Base-by-base conservation (phyloP, 2,329 filamentous ascomycete species). In the Gyromitra esculenta region DNA sequence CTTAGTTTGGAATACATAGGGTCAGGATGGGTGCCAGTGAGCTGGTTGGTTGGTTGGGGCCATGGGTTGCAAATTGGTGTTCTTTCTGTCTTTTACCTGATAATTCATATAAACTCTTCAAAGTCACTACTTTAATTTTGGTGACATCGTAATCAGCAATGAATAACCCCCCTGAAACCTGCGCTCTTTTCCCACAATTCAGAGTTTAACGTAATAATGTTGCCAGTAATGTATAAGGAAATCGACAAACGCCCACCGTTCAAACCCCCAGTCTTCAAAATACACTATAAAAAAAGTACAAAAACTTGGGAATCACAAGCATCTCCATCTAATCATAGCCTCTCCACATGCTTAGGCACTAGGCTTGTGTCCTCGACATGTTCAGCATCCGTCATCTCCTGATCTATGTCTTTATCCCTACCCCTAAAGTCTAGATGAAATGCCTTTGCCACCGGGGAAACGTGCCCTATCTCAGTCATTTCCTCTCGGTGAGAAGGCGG, bases 361-460 rank as follows among this genome's bases (percentile, higher is more conserved):
- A 52, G 43, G 41, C 18, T 57, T 48, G 65, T 35, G 57, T 75
- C 50, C 31, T 78, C 77, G 5, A 79, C 35, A 66, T 79, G 72
- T 37, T 79, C 76, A 13, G 57, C 72, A 73, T 79, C 77, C 31
- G 43, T 56, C 77, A 79, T 79, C 9, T 79, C 77, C 41, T 78
- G 68, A 39, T 78, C 77, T 21, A 69, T 59, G 35, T 76, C 75
- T 9, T 39, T 69, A 43, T 43, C 72, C 25, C 43, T 67, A 7
- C 41, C 45, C 45, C 64, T 77, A 25, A 41, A 41, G 43, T 76
- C 73, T 15, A 71, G 54, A 41, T 79, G 76, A 11, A 79, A 77
- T 15, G 73, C 77, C 43, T 73, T 78, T 5, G 68, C 78, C 48
- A 79, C 68, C 8, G 77, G 77, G n/a, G 75, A 76, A 50, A 79